Evolutionary conservation across 2,329 filamentous ascomycete species (phyloP).

Genomic region (Arthrobotrys sphaeroides): DNA sequence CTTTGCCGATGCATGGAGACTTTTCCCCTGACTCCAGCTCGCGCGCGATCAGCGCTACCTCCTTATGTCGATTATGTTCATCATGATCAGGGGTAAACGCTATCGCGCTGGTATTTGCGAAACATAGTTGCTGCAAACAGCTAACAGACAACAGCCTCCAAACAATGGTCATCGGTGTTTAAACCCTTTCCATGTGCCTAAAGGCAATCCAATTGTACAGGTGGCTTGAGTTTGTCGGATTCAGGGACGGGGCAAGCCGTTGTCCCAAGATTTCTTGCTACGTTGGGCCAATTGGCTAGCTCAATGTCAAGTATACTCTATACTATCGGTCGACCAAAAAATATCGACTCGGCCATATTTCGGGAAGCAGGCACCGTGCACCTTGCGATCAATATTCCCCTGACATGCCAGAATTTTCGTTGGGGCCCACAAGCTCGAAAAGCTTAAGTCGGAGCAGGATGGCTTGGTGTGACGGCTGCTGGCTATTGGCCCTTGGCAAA

Average conservation of each 20-base stretch:
- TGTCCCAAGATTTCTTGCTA: too few species aligned
- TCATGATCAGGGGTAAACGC: not conserved
- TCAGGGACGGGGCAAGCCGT: too few species aligned
- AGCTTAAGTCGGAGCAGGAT: slow-evolving; percentile 1
- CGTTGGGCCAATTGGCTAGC: too few species aligned
- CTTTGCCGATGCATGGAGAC: not conserved
- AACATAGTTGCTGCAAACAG: not conserved
- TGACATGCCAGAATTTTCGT: not conserved
- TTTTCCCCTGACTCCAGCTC: slow-evolving; percentile 8
- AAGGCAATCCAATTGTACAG: too few species aligned
- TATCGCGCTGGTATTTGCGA: not conserved
- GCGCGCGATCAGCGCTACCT: slow-evolving; percentile 7
- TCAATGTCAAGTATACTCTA: too few species aligned
- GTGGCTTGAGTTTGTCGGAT: too few species aligned
- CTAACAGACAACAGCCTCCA: too few species aligned
- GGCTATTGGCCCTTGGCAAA: not conserved
- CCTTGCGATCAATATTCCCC: too few species aligned
- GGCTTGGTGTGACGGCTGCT: not conserved
- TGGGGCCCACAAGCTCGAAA: not conserved
- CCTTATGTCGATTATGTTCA: not conserved
- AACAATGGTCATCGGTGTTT: too few species aligned
- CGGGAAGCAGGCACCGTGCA: not conserved
- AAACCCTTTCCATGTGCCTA: too few species aligned
- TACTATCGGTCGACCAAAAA: too few species aligned
- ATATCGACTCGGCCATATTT: too few species aligned